These are phyloP conservation scores for Pulveroboletus sp. DNA, from an alignment of 768 basidiomycete species.

Conservation along the genomic window DNA sequence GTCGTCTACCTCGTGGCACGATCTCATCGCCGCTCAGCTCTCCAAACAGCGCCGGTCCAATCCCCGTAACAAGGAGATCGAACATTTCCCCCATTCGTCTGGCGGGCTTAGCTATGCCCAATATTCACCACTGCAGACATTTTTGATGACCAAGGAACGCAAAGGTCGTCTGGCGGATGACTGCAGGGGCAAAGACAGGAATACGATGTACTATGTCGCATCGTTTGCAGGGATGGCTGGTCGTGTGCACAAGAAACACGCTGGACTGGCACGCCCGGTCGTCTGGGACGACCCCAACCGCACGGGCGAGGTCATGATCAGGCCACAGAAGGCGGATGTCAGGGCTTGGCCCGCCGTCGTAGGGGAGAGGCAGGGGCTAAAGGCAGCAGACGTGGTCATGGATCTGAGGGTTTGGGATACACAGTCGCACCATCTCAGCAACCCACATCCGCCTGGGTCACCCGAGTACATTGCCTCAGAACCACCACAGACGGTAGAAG, in stretches of 20 bases:
- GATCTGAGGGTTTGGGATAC: slow-evolving; percentile 29
- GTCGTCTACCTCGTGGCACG: slow-evolving; percentile 25
- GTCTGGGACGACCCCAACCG: slow-evolving; percentile 29
- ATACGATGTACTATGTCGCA: slow-evolving; percentile 20
- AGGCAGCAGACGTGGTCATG: slow-evolving; percentile 34
- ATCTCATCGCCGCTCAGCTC: slow-evolving; percentile 17
- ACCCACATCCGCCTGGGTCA: slow-evolving; percentile 50
- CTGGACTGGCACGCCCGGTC: slow-evolving; percentile 15
- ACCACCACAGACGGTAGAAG: slow-evolving; percentile 19
- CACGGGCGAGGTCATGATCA: slow-evolving; percentile 30
- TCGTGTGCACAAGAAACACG: slow-evolving; percentile 16
- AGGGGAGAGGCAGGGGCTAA: slow-evolving; percentile 39
- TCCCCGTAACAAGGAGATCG: slow-evolving; percentile 39
- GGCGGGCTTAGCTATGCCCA: slow-evolving; percentile 63
- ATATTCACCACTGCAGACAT: slow-evolving; percentile 51
- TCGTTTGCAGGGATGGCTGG: slow-evolving; percentile 32
- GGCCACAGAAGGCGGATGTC: slow-evolving; percentile 31
- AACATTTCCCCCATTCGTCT: slow-evolving; percentile 60
- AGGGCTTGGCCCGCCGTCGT: slow-evolving; percentile 43
- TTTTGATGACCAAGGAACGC: slow-evolving; percentile 47
- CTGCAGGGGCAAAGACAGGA: slow-evolving; percentile 10
- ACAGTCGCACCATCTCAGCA: slow-evolving; percentile 35
- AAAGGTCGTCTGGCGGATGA: slow-evolving; percentile 57
- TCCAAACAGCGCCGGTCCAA: slow-evolving; percentile 24
- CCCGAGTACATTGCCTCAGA: slow-evolving; percentile 42